phyloP scores from a whole-genome alignment of 108 stramenopile genomes.

The Nannochloropsis salina region DNA sequence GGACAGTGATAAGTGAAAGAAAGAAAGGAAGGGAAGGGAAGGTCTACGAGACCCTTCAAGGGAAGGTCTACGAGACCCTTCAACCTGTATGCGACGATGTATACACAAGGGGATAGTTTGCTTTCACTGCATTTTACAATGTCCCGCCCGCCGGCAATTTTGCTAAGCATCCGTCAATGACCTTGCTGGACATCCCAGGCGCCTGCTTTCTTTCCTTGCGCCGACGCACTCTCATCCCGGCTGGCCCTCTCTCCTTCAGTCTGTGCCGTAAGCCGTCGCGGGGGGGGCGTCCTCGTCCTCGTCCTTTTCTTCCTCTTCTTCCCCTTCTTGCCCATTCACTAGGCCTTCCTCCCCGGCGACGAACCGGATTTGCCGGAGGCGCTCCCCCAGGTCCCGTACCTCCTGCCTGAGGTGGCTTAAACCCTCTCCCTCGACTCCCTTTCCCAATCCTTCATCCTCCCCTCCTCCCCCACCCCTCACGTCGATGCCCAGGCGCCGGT shows the following conservation, averaged over 20 bases:
- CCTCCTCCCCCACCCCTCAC: not conserved
- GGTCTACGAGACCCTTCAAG: too few relatives aligned
- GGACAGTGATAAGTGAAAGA: not conserved
- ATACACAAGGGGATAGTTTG: too few relatives aligned
- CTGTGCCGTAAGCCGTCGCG: not conserved
- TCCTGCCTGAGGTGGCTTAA: not conserved
- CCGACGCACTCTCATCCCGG: too few relatives aligned
- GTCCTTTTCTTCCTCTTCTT: not conserved
- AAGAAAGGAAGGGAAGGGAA: not conserved
- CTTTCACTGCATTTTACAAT: too few relatives aligned
- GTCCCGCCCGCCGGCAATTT: too few relatives aligned
- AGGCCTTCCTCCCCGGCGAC: not conserved
- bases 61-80: not conserved
- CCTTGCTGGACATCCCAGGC: too few relatives aligned
- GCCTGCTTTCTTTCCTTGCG: too few relatives aligned
- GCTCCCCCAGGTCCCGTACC: not conserved
- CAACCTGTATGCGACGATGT: too few relatives aligned
- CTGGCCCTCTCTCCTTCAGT: not conserved
- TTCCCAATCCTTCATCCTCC: not conserved
- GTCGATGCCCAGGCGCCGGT: not conserved
- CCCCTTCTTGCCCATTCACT: not conserved
- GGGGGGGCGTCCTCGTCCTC: constrained; percentile 5
- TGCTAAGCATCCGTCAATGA: too few relatives aligned
- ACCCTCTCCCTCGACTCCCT: not conserved
- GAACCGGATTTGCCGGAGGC: not conserved